Evolutionary conservation across 2,329 filamentous ascomycete species (phyloP), one percentile per base, ranked within the genome.

Genomic region (Fusarium sp.): DNA sequence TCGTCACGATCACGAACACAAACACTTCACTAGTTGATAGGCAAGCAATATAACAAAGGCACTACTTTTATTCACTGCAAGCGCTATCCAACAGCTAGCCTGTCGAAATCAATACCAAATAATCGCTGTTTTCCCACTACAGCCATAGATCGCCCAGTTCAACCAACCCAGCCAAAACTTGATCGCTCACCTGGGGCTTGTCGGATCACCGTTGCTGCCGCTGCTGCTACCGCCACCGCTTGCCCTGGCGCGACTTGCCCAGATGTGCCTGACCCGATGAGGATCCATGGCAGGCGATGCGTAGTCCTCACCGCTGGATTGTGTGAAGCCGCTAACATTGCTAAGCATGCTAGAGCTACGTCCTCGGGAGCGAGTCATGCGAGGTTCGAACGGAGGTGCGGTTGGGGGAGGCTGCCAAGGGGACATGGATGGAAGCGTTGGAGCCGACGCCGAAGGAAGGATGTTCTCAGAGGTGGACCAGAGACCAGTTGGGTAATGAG

Each of bases 281-380:
- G 63, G 49, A 17, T 72, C 65, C 55, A 73, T 67, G 9, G 72
- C 59, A 15, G 72, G 72, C 13, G 75, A 76, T 30, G 62, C 66
- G n/a, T 73, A 62, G 22, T 85, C 86, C 44, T 84, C 86, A 47
- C 81, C 82, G 69, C 85, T 89, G 17, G 84, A 87, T 77, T 90
- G 87, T 9, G 88, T 90, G 71, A 90, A 89, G 20, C 88, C 87
- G n/a, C 87, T 89, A 5, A 90, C 80, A 71, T 89, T 85, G 72
- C 87, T 90, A 4, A 90, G 83, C 88, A 90, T 90, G 58, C 87
- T 89, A 11, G 87, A 89, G 30, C 87, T 90, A 48, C 88, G 85
- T 22, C 87, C 87, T 44, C 88, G 79, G 30, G 81, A 79, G 75
- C 82, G 84, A 67, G 68, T 74, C 63, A 67, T 77, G 68, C 71